Conservation (phyloP, 371 early-diverging fungal species). For the Rhizopus stolonifer region DNA sequence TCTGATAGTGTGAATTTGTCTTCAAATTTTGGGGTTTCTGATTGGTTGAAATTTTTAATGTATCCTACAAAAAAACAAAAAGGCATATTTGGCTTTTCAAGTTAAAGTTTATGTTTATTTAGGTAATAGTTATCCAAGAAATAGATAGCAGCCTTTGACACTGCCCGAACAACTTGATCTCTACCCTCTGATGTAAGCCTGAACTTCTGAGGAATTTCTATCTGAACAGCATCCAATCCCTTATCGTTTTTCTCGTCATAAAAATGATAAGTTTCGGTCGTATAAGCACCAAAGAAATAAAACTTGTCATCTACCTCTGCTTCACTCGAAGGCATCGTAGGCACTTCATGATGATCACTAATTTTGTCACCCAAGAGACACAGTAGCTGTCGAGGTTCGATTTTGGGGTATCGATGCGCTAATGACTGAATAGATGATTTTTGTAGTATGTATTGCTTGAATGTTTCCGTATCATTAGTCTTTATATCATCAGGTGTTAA, state of each 20-base stretch:
- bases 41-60: too few species aligned
- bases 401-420: not conserved
- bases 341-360: not conserved
- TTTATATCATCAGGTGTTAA: constrained; percentile 4
- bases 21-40: too few species aligned
- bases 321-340: constrained; percentile 10
- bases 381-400: constrained; percentile 1
- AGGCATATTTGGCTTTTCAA: too few species aligned
- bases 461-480: not conserved
- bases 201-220: constrained; percentile 14
- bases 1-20: not conserved
- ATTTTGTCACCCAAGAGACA: constrained; percentile 5
- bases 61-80: too few species aligned
- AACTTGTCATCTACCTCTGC: not conserved
- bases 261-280: constrained; percentile 6
- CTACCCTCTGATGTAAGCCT: constrained; percentile 3
- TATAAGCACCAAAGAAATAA: constrained; percentile 20
- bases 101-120: not conserved
- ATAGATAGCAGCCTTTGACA: not conserved
- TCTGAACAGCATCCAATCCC: constrained; percentile 17
- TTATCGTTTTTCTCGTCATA: not conserved
- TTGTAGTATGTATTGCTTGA: constrained; percentile 1
- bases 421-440: constrained; percentile 16
- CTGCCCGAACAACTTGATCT: not conserved
- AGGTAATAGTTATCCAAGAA: constrained; percentile 1